A percentile compares a stretch with the other conserved stretches of the same genome.
phyloP scores from a whole-genome alignment of 2,329 filamentous ascomycete species.

The Cladosporium halotolerans region DNA sequence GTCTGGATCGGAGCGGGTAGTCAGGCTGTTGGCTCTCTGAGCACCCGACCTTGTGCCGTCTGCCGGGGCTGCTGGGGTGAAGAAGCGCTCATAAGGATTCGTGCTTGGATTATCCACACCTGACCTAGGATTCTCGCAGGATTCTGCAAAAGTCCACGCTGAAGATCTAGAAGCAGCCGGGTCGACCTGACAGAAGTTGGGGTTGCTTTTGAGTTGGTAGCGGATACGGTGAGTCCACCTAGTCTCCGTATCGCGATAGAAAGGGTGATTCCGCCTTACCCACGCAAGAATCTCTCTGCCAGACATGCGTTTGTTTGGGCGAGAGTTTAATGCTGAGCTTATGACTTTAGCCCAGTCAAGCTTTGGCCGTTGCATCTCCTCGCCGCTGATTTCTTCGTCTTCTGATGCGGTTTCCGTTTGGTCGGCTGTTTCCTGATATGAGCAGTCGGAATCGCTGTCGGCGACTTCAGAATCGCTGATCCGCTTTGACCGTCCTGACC shows the following conservation, averaged over 20 bases:
- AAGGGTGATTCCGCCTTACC: neutral
- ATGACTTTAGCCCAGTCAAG: neutral
- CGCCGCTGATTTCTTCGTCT: neutral
- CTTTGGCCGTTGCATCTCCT: neutral
- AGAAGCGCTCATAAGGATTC: neutral
- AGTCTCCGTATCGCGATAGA: neutral
- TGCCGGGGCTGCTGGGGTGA: neutral
- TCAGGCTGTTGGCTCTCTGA: neutral
- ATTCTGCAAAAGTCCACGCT: neutral
- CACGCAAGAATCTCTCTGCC: neutral
- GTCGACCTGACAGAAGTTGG: neutral
- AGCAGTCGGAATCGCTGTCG: slow-evolving; percentile 3
- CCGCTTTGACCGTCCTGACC: neutral
- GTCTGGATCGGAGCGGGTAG: neutral
- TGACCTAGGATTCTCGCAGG: too few relatives aligned
- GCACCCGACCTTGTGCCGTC: neutral
- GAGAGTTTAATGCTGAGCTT: neutral
- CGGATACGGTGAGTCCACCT: neutral
- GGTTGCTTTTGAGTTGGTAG: neutral
- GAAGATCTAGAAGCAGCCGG: neutral
- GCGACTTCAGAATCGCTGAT: neutral
- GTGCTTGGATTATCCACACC: neutral
- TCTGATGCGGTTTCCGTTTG: neutral
- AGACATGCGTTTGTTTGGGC: neutral
- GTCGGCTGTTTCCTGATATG: neutral